Base-by-base conservation (phyloP, 2,329 filamentous ascomycete species). In the Sporothrix protearum region DNA sequence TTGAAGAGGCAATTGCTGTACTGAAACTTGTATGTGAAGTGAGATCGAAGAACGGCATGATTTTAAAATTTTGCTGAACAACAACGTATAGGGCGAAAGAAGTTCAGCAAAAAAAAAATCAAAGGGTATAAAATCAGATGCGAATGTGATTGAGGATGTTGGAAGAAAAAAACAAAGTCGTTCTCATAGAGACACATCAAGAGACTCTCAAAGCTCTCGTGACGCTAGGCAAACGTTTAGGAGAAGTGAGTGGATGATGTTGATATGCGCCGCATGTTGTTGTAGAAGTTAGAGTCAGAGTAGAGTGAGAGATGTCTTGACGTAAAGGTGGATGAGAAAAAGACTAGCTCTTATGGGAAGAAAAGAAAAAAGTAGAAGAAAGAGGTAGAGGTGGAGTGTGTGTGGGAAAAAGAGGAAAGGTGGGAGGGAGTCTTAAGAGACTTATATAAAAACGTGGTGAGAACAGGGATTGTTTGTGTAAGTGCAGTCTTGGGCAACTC, bases 191-290 rank as follows among this genome's bases (percentile, higher is more conserved):
- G 16, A 45, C 36, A 64, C 36, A 64, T 45, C 36, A 64, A 64
- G 53, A 59, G 49, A 42, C 49, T 49, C 59, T 57, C 30, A 30
- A 25, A 47, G 67, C 22, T 57, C 51, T 69, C 5, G 67, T 69
- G 36, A 39, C 36, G 55, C 7, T n/a, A 45, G 28, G 36, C 33
- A 9, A 36, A 64, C 33, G 59, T 28, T 25, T 7, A 39, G 16
- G 57, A 10, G 66, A 71, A 69, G 55, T 53, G 72, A 30, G 39
- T 39, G 68, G 25, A 57, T 4, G 28, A 42, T 53, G 51, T 36
- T 39, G 63, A 69, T 63, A 66, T 71, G 69, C 30, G 45, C 71
- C 57, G 69, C 73, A 74, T 47, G 42, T 74, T 71, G 73, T 72
- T 57, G 53, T 66, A 70, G 39, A 30, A 45, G 67, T 9, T 30